A percentile compares a stretch with the other conserved stretches of the same genome.
Conservation (phyloP, 345 rosid genomes). For the Salix koriyanagi region DNA sequence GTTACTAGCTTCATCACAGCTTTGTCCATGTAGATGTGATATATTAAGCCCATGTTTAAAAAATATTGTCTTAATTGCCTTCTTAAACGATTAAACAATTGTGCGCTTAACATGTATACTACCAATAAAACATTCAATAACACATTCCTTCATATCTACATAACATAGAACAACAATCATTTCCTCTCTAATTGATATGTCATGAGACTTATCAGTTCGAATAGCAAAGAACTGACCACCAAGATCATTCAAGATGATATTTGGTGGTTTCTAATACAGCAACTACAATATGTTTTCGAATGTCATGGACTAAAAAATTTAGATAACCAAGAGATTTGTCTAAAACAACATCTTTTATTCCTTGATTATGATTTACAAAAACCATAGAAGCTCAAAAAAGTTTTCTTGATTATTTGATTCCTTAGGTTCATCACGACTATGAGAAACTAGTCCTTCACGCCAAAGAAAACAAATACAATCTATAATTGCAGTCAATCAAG, state of each 20-base stretch:
- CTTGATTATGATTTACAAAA: not conserved
- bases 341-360: not conserved
- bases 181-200: not conserved
- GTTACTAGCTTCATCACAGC: not conserved
- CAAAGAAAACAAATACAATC: not conserved
- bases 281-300: not conserved
- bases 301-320: not conserved
- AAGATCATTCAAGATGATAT: not conserved
- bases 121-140: not conserved
- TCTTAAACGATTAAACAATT: rapidly evolving
- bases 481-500: no score
- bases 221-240: not conserved
- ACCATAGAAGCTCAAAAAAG: not conserved
- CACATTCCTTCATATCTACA: not conserved
- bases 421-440: not conserved
- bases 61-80: not conserved
- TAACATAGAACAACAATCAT: not conserved
- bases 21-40: not conserved
- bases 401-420: not conserved
- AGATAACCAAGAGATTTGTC: not conserved
- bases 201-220: not conserved
- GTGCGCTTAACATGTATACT: not conserved
- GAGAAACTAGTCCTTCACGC: not conserved
- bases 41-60: not conserved
- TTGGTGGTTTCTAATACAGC: not conserved